Evolutionary conservation across 768 basidiomycete species (phyloP), one percentile per base, ranked within the genome.

Genomic region (Leccinum incarnatum): DNA sequence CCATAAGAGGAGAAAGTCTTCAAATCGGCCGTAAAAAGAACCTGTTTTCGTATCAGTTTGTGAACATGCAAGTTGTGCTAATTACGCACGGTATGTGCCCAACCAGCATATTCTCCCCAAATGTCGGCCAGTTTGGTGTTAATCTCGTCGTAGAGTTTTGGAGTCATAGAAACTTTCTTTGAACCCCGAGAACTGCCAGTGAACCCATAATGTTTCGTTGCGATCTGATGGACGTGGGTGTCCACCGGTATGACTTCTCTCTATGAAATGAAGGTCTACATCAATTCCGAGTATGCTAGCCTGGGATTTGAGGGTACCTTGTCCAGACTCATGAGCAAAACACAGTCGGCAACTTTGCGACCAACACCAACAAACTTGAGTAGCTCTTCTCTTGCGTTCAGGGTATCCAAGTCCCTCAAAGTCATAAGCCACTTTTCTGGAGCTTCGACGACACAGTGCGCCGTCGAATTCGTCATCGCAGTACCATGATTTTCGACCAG

Each of bases 291-390:
- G 27, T 40, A 7, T 40, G 17, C 2, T 19, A n/a, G 21, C 40
- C 10, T 60, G 62, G 37, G 60, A 47, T 30, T n/a, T 4, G 55
- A 19, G 69, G 19, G 4, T 63, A 92, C 93, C 81, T 95, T 92
- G 75, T 96, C 89, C 58, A 95, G 70, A 67, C 91, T 92, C 94
- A 98, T 96, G 15, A 98, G 76, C 53, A 97, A 74, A 29, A 97
- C 77, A 67, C 97, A 99, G 69, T 99, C 97, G 2, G 96, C 96
- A 0, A 99, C 97, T 70, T 99, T 99, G 36, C 93, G 81, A 5
- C 97, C 97, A 1, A 99, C 96, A 0, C 97, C 97, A 47, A 90
- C 81, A 56, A 98, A 85, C 67, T 83, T 86, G 36, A 96, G 75
- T 23, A 99, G 78, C 62, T 89, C 86, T 46, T 82, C 79, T 63